Percentiles rank a stretch among this genome's conserved stretches.
Conservation (phyloP, 2,329 filamentous ascomycete species). For the Colletotrichum sp. region DNA sequence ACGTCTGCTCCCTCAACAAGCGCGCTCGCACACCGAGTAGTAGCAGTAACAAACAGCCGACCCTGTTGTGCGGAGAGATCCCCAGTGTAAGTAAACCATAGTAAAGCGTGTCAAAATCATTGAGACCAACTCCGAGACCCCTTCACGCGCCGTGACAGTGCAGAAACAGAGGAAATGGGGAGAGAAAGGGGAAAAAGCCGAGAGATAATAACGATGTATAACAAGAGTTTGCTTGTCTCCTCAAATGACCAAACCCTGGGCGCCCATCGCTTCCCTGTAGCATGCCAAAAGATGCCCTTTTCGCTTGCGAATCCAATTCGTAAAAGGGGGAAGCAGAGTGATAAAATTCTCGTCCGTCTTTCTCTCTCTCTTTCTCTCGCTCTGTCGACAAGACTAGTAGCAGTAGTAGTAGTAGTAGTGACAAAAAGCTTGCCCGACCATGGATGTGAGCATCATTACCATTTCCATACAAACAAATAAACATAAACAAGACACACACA, state of each 20-base stretch:
- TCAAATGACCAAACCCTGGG: neutral
- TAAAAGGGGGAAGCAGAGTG: neutral
- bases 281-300: neutral
- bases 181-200: neutral
- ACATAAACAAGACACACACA: conserved; percentile 13
- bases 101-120: neutral
- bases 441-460: conserved; percentile 8
- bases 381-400: neutral
- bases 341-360: neutral
- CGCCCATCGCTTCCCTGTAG: conserved; percentile 11
- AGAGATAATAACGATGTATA: neutral
- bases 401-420: neutral
- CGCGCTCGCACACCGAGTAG: neutral
- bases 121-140: neutral
- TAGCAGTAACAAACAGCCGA: neutral
- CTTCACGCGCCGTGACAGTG: neutral
- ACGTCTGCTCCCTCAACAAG: neutral
- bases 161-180: neutral
- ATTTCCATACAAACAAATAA: neutral
- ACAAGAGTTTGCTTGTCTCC: neutral
- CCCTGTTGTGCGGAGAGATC: neutral
- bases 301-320: conserved; percentile 13
- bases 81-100: neutral
- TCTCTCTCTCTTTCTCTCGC: neutral
- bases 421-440: neutral